These are phyloP conservation scores for Chalciporus sp. DNA, from an alignment of 1,284 basidiomycete species.

Conservation along the genomic window DNA sequence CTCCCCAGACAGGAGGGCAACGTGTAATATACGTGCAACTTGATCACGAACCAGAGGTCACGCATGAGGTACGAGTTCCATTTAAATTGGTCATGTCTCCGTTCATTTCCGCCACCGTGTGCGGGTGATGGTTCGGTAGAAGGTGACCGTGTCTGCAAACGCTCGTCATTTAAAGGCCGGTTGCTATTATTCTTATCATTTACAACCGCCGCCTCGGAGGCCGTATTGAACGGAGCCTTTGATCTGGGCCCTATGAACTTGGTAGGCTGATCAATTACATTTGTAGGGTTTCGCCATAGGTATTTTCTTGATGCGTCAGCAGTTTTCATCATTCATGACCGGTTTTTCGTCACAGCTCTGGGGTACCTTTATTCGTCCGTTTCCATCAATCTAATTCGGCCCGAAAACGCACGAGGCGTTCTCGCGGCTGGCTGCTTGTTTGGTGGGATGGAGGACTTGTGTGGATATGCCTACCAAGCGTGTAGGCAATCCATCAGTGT, in stretches of 20 bases:
- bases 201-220: slow-evolving; percentile 19
- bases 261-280: slow-evolving; percentile 23
- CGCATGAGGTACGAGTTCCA: slow-evolving; percentile 67
- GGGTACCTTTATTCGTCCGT: slow-evolving; percentile 79
- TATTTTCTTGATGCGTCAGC: slow-evolving; percentile 29
- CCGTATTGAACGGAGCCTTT: slow-evolving; percentile 21
- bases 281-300: slow-evolving; percentile 73
- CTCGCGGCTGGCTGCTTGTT: slow-evolving; percentile 82
- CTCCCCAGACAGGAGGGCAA: slow-evolving; percentile 61
- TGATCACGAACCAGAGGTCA: slow-evolving; percentile 78
- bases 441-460: slow-evolving; percentile 83
- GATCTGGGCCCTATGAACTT: slow-evolving; percentile 2
- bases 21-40: slow-evolving; percentile 73
- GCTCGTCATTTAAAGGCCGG: slow-evolving; percentile 21
- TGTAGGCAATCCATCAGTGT: slow-evolving; percentile 74
- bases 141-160: slow-evolving; percentile 25
- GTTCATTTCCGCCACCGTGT: slow-evolving; percentile 31
- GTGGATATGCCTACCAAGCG: slow-evolving; percentile 74
- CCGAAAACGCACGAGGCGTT: slow-evolving; percentile 79
- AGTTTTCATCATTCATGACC: slow-evolving; percentile 16
- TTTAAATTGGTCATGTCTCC: slow-evolving; percentile 21
- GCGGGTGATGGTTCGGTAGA: slow-evolving; percentile 22
- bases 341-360: slow-evolving; percentile 50
- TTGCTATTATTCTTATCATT: slow-evolving; percentile 15
- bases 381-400: slow-evolving; percentile 65